These are phyloP conservation scores for Komagataella kurtzmanii DNA, from an alignment of 805 yeast species.

Conservation along the genomic window DNA sequence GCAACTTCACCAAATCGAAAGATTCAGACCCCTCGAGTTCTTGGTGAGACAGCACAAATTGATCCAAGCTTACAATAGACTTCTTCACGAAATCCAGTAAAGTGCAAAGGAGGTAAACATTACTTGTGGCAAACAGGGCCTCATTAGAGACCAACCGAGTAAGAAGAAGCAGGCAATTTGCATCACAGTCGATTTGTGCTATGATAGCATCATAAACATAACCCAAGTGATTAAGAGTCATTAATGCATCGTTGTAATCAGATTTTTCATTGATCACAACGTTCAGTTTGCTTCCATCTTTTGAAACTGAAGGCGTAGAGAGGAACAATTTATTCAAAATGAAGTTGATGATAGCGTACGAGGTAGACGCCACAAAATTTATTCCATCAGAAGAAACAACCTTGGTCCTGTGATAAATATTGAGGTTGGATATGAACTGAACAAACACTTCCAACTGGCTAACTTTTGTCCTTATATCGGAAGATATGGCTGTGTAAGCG, in stretches of 20 bases:
- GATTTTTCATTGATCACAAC: background rate
- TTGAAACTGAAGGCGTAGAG: background rate
- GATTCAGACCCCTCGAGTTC: slow-evolving; percentile 5
- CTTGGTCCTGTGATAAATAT: slow-evolving; percentile 17
- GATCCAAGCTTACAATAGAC: slow-evolving; percentile 15
- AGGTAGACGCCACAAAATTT: slow-evolving; percentile 15
- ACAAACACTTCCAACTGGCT: slow-evolving; percentile 16
- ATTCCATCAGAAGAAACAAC: slow-evolving; percentile 11
- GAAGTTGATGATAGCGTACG: slow-evolving; percentile 5
- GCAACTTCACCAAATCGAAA: slow-evolving; percentile 13
- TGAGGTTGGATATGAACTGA: slow-evolving; percentile 17
- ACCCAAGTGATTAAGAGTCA: slow-evolving; percentile 14
- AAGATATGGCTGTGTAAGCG: slow-evolving; percentile 4
- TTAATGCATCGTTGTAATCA: slow-evolving; percentile 8
- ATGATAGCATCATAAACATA: slow-evolving; percentile 14
- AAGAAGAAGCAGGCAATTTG: slow-evolving; percentile 17
- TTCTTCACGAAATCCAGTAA: slow-evolving; percentile 14
- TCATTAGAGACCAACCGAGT: background rate
- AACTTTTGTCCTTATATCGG: slow-evolving; percentile 7
- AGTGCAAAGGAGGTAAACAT: slow-evolving; percentile 8
- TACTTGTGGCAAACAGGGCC: background rate
- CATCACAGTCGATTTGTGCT: slow-evolving; percentile 18
- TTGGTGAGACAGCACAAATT: slow-evolving; percentile 17
- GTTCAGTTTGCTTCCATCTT: background rate
- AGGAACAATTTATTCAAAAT: slow-evolving; percentile 1